A percentile compares a stretch with the other conserved stretches of the same genome.
Evolutionary conservation across 371 early-diverging fungal species (phyloP).

Genomic region (Amoeboaphelidium occidentale): DNA sequence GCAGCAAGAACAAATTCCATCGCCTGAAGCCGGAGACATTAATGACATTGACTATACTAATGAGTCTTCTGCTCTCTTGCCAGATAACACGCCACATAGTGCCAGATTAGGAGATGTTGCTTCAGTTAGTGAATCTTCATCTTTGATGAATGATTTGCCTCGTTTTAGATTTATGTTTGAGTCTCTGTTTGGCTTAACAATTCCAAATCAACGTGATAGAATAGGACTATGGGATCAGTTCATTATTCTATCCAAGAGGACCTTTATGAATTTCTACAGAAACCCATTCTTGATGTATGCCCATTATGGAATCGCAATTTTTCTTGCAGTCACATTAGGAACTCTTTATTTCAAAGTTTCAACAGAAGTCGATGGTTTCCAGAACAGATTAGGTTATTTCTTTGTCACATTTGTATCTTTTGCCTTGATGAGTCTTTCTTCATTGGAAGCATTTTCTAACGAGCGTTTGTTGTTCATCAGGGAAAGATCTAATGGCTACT

Average conservation of each 20-base stretch:
- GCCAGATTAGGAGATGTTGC: too few relatives aligned
- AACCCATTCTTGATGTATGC: conserved; percentile 58
- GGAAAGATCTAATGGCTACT: conserved; percentile 65
- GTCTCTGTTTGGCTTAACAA: too few relatives aligned
- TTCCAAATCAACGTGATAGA: too few relatives aligned
- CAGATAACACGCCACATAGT: too few relatives aligned
- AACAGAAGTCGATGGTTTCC: conserved; percentile 53
- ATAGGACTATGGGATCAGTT: conserved; percentile 32
- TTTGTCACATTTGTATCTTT: conserved; percentile 58
- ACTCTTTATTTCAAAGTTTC: conserved; percentile 51
- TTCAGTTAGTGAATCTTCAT: too few relatives aligned
- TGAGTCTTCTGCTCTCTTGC: too few relatives aligned
- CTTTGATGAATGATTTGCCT: too few relatives aligned
- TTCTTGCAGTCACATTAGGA: conserved; percentile 33
- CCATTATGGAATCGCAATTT: conserved; percentile 38
- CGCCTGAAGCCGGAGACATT: too few relatives aligned
- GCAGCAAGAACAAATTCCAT: too few relatives aligned
- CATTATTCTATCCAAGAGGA: conserved; percentile 44
- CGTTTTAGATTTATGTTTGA: too few relatives aligned
- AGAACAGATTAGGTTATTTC: conserved; percentile 60
- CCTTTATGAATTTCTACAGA: conserved; percentile 64
- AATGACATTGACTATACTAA: too few relatives aligned
- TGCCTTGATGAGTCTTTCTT: conserved; percentile 49
- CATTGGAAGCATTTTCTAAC: conserved; percentile 26
- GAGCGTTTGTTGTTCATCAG: conserved; percentile 50